These are phyloP conservation scores for Phaeodactylum tricornutum DNA, from an alignment of 108 stramenopile genomes.

Conservation along the genomic window DNA sequence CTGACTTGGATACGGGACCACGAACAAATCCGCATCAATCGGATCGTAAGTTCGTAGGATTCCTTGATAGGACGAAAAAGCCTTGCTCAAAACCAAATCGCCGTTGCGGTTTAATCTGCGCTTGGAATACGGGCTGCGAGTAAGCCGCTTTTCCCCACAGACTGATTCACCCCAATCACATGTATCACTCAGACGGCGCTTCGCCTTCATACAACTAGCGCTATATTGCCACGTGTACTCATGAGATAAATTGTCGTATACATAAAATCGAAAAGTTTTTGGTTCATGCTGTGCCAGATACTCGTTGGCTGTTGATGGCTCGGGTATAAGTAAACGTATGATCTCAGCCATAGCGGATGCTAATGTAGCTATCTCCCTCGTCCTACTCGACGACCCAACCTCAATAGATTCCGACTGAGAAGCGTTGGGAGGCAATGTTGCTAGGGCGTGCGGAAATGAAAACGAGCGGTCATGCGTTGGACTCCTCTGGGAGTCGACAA, in stretches of 20 bases:
- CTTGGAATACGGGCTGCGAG: neutral
- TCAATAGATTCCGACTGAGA: too few species aligned
- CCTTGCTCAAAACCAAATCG: neutral
- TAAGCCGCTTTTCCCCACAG: neutral
- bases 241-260: slow-evolving; percentile 2
- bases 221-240: slow-evolving; percentile 3
- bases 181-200: neutral
- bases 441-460: too few species aligned
- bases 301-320: neutral
- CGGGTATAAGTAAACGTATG: slow-evolving; percentile 1
- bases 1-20: slow-evolving; percentile 2
- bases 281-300: neutral
- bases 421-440: too few species aligned
- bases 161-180: slow-evolving; percentile 4
- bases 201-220: slow-evolving; percentile 2
- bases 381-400: too few species aligned
- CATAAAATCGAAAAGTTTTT: slow-evolving; percentile 1
- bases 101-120: slow-evolving; percentile 7
- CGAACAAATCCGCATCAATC: slow-evolving; percentile 1
- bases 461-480: too few species aligned
- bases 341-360: neutral
- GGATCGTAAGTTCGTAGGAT: neutral
- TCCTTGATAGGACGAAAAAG: neutral
- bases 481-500: too few species aligned
- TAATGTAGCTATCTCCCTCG: too few species aligned